These are phyloP conservation scores for Leccinum obscurum DNA, from an alignment of 768 basidiomycete species.

Conservation along the genomic window DNA sequence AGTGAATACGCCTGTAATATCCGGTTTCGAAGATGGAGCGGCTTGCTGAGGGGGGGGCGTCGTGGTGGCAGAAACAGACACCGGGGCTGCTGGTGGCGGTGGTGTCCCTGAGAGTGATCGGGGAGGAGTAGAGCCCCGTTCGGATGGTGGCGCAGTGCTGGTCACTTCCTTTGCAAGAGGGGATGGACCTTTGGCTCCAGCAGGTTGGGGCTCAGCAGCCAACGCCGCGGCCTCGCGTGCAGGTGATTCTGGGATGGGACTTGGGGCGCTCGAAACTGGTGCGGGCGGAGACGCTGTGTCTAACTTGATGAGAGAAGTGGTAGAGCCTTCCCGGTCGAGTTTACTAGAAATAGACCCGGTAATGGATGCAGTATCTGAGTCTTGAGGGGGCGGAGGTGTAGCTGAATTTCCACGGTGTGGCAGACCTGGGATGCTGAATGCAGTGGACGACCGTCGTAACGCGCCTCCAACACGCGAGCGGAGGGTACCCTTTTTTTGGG, in stretches of 20 bases:
- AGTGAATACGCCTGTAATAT: slow-evolving; percentile 49
- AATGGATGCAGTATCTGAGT: slow-evolving; percentile 28
- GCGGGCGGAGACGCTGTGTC: slow-evolving; percentile 34
- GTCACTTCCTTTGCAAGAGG: slow-evolving; percentile 39
- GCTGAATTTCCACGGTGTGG: slow-evolving; percentile 30
- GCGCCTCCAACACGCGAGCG: slow-evolving; percentile 62
- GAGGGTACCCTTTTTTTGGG: slow-evolving; percentile 42
- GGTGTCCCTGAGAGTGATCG: slow-evolving; percentile 24
- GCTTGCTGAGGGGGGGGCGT: slow-evolving; percentile 15
- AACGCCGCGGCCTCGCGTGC: slow-evolving; percentile 52
- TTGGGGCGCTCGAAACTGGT: slow-evolving; percentile 39
- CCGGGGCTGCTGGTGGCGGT: slow-evolving; percentile 19
- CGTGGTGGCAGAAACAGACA: slow-evolving; percentile 15
- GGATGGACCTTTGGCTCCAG: slow-evolving; percentile 38
- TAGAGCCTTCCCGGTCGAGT: slow-evolving; percentile 31
- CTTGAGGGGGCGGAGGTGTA: slow-evolving; percentile 27
- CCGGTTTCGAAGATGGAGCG: slow-evolving; percentile 28
- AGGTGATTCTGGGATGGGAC: slow-evolving; percentile 72
- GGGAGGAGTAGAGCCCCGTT: slow-evolving; percentile 16
- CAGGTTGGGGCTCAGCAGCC: slow-evolving; percentile 29
- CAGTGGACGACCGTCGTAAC: slow-evolving; percentile 61
- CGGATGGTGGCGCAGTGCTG: slow-evolving; percentile 18
- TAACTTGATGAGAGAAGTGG: slow-evolving; percentile 33
- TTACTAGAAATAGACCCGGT: slow-evolving; percentile 30
- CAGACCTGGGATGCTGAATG: slow-evolving; percentile 43